Evolutionary conservation across 2,329 filamentous ascomycete species (phyloP), one percentile per base, ranked within the genome.

Genomic region (Apiospora hydei): DNA sequence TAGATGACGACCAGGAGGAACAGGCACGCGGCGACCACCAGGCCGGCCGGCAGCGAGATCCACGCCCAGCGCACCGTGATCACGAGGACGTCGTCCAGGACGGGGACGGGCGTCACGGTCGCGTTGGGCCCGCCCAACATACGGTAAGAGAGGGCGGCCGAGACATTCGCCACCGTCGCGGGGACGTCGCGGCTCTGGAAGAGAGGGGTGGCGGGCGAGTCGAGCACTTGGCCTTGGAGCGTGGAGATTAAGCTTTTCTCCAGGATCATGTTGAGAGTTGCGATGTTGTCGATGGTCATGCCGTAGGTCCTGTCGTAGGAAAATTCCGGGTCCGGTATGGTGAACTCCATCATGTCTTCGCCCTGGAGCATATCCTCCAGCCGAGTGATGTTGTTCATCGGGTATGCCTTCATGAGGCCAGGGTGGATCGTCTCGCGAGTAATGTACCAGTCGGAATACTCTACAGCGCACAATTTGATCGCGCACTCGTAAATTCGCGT

Each of bases 41-140:
- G 18, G 44, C 26, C 24, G 13, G 51, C 51, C 8, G 69, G 69
- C 14, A 70, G 38, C 6, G 61, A 44, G 10, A 66, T 41, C 69
- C 69, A 70, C 1, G 14, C 34, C 51, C 53, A 70, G 14, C 61
- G 49, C 8, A 70, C 49, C 4, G 10, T 16, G 24, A 53, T 70
- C 3, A 70, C 24, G 24, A 53, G 24, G 0, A 21, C 47, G 21
- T 70, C 10, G 16, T 61, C 21, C 21, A 24, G 53, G 1, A 51
- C 69, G 26, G 69, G 38, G 26, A 24, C 46, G n/a, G 1, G 18
- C 30, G 69, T 43, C 30, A 16, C 49, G 10, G 69, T 70, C 21
- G 46, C 43, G 69, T 70, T 70, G 49, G 69, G 69, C 8, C 69
- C 69, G 69, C 18, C 26, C 18, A 70, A 30, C 16, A 70, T 70